Conservation (phyloP, 306 rosid genomes). For the Vigna radiata region DNA sequence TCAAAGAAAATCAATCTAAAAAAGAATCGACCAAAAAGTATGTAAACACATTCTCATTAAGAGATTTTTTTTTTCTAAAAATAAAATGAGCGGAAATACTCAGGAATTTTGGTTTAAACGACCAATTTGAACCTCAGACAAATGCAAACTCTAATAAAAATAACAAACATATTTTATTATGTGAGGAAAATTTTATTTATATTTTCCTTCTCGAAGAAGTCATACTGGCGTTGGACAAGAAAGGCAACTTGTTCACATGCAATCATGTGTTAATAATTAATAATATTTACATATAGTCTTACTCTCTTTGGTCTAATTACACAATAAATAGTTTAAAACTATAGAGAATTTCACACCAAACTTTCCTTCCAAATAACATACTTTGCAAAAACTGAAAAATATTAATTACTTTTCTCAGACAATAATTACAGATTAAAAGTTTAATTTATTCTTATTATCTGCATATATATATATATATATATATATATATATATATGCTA, state of each 20-base stretch:
- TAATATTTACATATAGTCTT: background rate
- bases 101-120: too few species aligned
- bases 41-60: too few species aligned
- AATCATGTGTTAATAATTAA: conserved; percentile 33
- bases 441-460: too few species aligned
- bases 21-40: too few species aligned
- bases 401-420: too few species aligned
- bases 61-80: too few species aligned
- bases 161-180: background rate
- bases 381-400: background rate
- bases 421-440: too few species aligned
- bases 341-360: background rate
- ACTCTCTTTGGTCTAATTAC: background rate
- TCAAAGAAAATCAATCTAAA: too few species aligned
- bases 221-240: background rate
- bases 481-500: too few species aligned
- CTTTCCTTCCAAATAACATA: background rate
- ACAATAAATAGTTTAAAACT: background rate
- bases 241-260: conserved; percentile 44
- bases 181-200: background rate
- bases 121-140: conserved; percentile 19
- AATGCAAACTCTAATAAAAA: background rate
- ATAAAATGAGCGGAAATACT: too few species aligned
- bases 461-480: too few species aligned
- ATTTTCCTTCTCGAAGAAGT: background rate